Percentiles rank a stretch among this genome's conserved stretches.
These are phyloP conservation scores for Rhynchosporium agropyri DNA, from an alignment of 2,329 filamentous ascomycete genomes.

Conservation along the genomic window DNA sequence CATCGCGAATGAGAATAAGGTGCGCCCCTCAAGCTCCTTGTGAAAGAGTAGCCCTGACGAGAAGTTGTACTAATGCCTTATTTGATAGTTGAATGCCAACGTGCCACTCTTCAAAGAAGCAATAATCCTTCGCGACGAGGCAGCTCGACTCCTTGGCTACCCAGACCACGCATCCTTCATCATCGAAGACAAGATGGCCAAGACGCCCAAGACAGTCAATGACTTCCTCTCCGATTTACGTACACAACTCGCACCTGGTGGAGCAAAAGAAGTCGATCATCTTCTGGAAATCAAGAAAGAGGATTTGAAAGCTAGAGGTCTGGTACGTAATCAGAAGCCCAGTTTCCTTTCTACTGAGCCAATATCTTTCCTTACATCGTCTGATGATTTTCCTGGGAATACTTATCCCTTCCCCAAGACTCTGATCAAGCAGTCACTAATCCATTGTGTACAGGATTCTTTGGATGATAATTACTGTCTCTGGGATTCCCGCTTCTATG, in stretches of 20 bases:
- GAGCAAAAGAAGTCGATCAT: constrained; percentile 68
- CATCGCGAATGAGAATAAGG: constrained; percentile 79
- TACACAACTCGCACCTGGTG: constrained; percentile 67
- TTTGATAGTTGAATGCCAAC: constrained; percentile 64
- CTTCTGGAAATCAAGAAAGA: constrained; percentile 75
- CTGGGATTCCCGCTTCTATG: constrained; percentile 82
- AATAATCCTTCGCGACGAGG: constrained; percentile 75
- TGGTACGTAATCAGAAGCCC: constrained; percentile 36
- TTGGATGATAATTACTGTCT: constrained; percentile 75
- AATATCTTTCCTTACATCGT: no score
- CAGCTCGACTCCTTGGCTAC: constrained; percentile 75
- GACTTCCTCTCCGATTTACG: constrained; percentile 74
- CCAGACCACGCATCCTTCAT: constrained; percentile 74
- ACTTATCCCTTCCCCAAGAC: no score
- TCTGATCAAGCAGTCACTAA: no score
- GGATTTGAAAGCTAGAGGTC: constrained; percentile 62
- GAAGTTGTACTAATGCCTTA: constrained; percentile 6
- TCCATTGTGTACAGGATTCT: constrained; percentile 38
- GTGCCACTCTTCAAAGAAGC: constrained; percentile 74
- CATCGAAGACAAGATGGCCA: constrained; percentile 86
- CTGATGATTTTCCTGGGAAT: no score
- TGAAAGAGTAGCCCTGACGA: no score
- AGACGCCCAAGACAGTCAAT: constrained; percentile 71
- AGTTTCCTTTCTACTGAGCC: no score
- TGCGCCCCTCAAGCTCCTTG: constrained; percentile 39